Evolutionary conservation across 139 green algal species (phyloP), one percentile per base, ranked within the genome.

Genomic region (Nannochloris sp.): DNA sequence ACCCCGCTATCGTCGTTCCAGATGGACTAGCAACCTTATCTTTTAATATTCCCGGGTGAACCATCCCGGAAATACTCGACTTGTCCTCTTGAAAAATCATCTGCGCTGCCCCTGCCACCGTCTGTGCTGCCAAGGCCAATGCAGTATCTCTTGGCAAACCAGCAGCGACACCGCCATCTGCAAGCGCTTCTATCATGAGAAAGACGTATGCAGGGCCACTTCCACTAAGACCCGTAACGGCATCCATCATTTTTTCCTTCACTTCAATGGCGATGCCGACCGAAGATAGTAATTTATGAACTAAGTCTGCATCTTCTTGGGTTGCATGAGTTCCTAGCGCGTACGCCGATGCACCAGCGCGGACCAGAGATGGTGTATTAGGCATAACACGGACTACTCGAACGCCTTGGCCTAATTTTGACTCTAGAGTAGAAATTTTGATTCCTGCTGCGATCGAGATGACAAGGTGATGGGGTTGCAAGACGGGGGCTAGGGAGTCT

Each of bases 351-450:
- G 77, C 77, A 38, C 64, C 59, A 37, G 75, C 39, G 14, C 68
- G 60, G 19, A 97, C 87, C n/a, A 97, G 78, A 74, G 90, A 97
- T 19, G 92, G 90, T 1, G 90, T 97, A 84, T 98, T 98, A 30
- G 92, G 92, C 92, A 98, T 98, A 10, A 72, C 65, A 29, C 61
- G 57, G 31, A 64, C 57, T 12, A 77, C 64, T 38, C 64, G 57
- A 8, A 57, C 45, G 56, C 34, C 64, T 14, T 46, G 53, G 1
- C 58, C 58, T 33, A 77, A 55, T 24, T n/a, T 14, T 35, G 45
- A 61, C 46, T 82, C 61, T 65, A 82, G 48, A 9, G 29, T 51
- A 19, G 58, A 70, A 10, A 96, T 12, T 0, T 83, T 90, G 13
- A 97, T 83, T 31, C 92, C 92, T 12, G 92, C 92, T 25, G 90